Evolutionary conservation across 257 asterid species (phyloP).

Genomic region (Nicotiana otophora): DNA sequence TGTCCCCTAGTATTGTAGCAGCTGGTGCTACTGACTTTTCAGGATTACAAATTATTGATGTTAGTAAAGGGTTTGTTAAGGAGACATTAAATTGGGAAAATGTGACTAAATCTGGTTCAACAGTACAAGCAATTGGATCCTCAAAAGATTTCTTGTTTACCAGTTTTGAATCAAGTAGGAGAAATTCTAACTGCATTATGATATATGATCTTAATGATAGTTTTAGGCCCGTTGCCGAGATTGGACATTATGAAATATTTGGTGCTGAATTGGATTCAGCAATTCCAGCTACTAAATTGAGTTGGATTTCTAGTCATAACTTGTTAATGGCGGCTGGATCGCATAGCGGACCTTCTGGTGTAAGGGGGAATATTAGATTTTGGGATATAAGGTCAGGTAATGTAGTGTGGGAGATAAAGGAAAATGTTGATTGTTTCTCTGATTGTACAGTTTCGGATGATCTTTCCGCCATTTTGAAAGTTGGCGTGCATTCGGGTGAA

Average conservation of each 20-base stretch:
- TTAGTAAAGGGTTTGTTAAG: constrained; percentile 49
- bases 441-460: constrained; percentile 60
- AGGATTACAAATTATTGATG: constrained; percentile 80
- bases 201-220: constrained; percentile 49
- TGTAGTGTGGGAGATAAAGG: constrained; percentile 65
- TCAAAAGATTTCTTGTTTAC: constrained; percentile 63
- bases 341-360: constrained; percentile 88
- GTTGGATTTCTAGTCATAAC: constrained; percentile 65
- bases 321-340: constrained; percentile 94
- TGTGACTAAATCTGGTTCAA: constrained; percentile 79
- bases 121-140: constrained; percentile 79
- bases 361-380: constrained; percentile 62
- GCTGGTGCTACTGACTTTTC: constrained; percentile 94
- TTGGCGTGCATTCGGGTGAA: constrained; percentile 81
- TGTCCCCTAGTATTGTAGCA: constrained; percentile 60
- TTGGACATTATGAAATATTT: constrained; percentile 77
- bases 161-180: constrained; percentile 84
- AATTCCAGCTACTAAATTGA: constrained; percentile 79
- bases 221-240: constrained; percentile 46
- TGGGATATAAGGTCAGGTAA: constrained; percentile 82
- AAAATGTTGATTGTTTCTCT: constrained; percentile 75
- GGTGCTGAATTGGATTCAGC: constrained; percentile 93
- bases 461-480: constrained; percentile 54
- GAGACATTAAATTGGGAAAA: constrained; percentile 88
- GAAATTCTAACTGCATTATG: constrained; percentile 87